Percentiles rank a stretch among this genome's conserved stretches.
Evolutionary conservation across 352 stramenopile species (phyloP).

Genomic region (Phytophthora pini): DNA sequence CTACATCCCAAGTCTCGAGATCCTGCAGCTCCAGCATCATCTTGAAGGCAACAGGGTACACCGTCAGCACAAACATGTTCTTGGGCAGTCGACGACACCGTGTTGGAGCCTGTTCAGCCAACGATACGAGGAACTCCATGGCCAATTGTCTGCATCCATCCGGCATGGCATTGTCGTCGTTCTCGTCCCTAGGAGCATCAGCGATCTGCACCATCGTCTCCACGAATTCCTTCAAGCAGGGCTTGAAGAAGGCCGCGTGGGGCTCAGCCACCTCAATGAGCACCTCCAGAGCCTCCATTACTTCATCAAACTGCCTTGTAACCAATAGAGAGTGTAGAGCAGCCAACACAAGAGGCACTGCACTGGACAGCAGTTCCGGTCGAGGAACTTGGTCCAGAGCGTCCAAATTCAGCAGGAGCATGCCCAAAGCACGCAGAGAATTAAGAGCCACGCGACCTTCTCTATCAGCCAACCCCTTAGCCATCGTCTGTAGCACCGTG

Average conservation of each 20-base stretch:
- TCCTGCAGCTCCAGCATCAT: constrained; percentile 88
- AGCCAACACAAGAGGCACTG: constrained; percentile 60
- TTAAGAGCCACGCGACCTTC: constrained; percentile 78
- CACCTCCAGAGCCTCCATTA: constrained; percentile 84
- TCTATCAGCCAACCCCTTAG: constrained; percentile 53
- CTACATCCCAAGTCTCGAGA: constrained; percentile 71
- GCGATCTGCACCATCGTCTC: constrained; percentile 81
- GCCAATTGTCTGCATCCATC: constrained; percentile 80
- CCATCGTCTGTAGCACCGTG: constrained; percentile 60
- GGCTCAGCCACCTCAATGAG: constrained; percentile 84
- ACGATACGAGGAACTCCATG: constrained; percentile 86
- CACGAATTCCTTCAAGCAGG: constrained; percentile 61
- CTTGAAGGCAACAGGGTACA: constrained; percentile 83
- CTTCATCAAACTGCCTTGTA: constrained; percentile 62
- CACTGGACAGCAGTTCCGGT: constrained; percentile 57
- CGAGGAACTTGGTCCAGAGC: constrained; percentile 56
- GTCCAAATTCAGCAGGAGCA: constrained; percentile 83
- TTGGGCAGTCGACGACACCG: constrained; percentile 73
- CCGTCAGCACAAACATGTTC: constrained; percentile 74
- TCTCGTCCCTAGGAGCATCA: constrained; percentile 44
- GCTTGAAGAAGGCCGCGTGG: constrained; percentile 77
- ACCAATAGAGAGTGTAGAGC: constrained; percentile 63
- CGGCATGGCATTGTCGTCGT: constrained; percentile 36
- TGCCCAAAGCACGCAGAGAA: constrained; percentile 67
- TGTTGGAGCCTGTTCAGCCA: constrained; percentile 73